phyloP scores from a whole-genome alignment of 208 protist species.

The Trypanosoma caninum region DNA sequence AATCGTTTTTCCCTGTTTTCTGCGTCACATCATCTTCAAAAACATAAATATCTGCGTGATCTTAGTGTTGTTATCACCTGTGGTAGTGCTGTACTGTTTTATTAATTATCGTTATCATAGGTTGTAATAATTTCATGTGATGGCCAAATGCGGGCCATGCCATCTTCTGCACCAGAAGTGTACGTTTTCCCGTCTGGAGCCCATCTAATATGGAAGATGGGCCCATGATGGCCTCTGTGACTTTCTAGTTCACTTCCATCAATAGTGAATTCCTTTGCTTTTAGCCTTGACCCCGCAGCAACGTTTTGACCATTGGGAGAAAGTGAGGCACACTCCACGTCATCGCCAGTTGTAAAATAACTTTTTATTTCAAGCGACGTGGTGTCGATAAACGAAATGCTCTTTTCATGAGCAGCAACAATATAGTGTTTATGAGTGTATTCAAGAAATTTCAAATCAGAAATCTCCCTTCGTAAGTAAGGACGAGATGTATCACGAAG shows the following conservation, averaged over 20 bases:
- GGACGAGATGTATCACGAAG: constrained; percentile 76
- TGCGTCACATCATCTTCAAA: too few relatives aligned
- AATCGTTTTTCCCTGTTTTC: too few relatives aligned
- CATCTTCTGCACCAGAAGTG: constrained; percentile 87
- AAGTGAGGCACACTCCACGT: constrained; percentile 84
- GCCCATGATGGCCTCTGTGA: constrained; percentile 90
- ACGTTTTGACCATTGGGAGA: constrained; percentile 83
- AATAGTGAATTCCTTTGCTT: constrained; percentile 89
- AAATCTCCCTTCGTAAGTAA: constrained; percentile 80
- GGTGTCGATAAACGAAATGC: constrained; percentile 85
- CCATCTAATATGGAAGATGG: constrained; percentile 90
- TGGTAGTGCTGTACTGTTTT: neutral
- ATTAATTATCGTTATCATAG: constrained; percentile 55
- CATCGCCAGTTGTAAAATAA: constrained; percentile 75
- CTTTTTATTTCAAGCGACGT: constrained; percentile 72
- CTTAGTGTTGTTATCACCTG: too few relatives aligned
- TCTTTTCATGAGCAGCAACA: constrained; percentile 84
- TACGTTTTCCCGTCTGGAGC: constrained; percentile 85
- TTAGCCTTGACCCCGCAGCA: constrained; percentile 83
- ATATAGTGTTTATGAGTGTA: constrained; percentile 83
- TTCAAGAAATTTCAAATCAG: constrained; percentile 84
- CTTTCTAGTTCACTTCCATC: constrained; percentile 80
- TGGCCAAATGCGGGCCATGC: constrained; percentile 91
- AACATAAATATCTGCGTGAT: too few relatives aligned
- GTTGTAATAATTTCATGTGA: constrained; percentile 83